A percentile compares a stretch with the other conserved stretches of the same genome.
Conservation (phyloP, 176 grass and related monocot genomes). For the Triticum monococcum region DNA sequence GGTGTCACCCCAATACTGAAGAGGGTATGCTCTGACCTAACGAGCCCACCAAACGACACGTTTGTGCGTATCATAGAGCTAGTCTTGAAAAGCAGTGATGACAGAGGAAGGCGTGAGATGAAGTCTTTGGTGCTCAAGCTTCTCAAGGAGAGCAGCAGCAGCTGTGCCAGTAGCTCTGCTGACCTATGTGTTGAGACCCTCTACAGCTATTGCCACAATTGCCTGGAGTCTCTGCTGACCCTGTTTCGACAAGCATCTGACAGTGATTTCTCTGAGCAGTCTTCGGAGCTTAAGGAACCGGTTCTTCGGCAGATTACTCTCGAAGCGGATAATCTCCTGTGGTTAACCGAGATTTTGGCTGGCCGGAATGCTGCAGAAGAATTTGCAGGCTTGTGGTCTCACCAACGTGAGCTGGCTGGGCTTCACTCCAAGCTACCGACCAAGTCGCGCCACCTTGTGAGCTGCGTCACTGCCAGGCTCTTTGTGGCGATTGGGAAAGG, state of each 20-base stretch:
- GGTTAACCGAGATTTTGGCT: slow-evolving; percentile 84
- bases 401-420: slow-evolving; percentile 61
- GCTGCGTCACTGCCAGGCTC: slow-evolving; percentile 72
- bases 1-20: slow-evolving; percentile 78
- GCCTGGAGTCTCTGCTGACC: slow-evolving; percentile 64
- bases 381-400: slow-evolving; percentile 63
- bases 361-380: slow-evolving; percentile 58
- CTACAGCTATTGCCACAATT: slow-evolving; percentile 62
- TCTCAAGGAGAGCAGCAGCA: slow-evolving; percentile 71
- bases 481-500: slow-evolving; percentile 91
- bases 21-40: slow-evolving; percentile 64
- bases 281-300: slow-evolving; percentile 48
- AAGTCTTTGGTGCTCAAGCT: slow-evolving; percentile 82
- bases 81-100: slow-evolving; percentile 81
- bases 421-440: slow-evolving; percentile 73
- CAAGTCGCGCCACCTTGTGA: slow-evolving; percentile 80
- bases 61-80: slow-evolving; percentile 75
- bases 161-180: slow-evolving; percentile 31
- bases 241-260: slow-evolving; percentile 65
- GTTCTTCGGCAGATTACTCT: slow-evolving; percentile 58
- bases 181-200: slow-evolving; percentile 61
- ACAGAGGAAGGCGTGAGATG: slow-evolving; percentile 81
- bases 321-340: slow-evolving; percentile 86
- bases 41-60: slow-evolving; percentile 62
- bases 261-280: slow-evolving; percentile 40